Evolutionary conservation across 768 basidiomycete species (phyloP).

Genomic region (Tricholoma bakamatsutake): DNA sequence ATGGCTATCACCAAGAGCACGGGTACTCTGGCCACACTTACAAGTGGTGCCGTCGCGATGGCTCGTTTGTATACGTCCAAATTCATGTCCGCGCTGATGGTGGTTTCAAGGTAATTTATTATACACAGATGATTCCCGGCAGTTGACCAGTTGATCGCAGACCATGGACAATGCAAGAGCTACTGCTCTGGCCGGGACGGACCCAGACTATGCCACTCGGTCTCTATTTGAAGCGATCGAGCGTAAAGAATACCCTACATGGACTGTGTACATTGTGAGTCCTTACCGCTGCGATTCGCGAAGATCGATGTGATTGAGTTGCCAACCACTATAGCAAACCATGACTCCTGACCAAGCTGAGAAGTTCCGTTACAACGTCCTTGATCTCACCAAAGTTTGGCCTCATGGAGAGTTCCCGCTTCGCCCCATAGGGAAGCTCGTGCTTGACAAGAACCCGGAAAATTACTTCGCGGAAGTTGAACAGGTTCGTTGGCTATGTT

Average conservation of each 20-base stretch:
- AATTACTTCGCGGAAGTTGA: slow-evolving; percentile 97
- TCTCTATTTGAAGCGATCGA: slow-evolving; percentile 80
- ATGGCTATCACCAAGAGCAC: slow-evolving; percentile 82
- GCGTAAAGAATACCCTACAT: slow-evolving; percentile 71
- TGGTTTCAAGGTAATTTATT: slow-evolving; percentile 64
- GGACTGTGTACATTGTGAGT: slow-evolving; percentile 82
- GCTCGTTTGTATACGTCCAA: slow-evolving; percentile 82
- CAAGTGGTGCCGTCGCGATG: slow-evolving; percentile 85
- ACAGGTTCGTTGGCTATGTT: slow-evolving; percentile 49
- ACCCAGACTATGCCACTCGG: slow-evolving; percentile 83
- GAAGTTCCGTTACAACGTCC: slow-evolving; percentile 82
- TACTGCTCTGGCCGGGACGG: slow-evolving; percentile 56
- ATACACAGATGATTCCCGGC: neutral
- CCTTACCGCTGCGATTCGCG: too few relatives aligned
- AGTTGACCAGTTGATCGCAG: slow-evolving; percentile 30
- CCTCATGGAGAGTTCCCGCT: slow-evolving; percentile 86
- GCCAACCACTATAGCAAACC: slow-evolving; percentile 54
- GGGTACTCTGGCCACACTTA: slow-evolving; percentile 93
- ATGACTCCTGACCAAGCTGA: slow-evolving; percentile 93
- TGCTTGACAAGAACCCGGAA: slow-evolving; percentile 69
- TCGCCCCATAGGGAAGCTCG: slow-evolving; percentile 80
- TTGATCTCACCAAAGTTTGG: slow-evolving; percentile 91
- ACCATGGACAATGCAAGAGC: slow-evolving; percentile 70
- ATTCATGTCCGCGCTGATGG: slow-evolving; percentile 74
- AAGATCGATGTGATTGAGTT: neutral